phyloP scores from a whole-genome alignment of 345 rosid genomes.

The Leavenworthia alabamica region DNA sequence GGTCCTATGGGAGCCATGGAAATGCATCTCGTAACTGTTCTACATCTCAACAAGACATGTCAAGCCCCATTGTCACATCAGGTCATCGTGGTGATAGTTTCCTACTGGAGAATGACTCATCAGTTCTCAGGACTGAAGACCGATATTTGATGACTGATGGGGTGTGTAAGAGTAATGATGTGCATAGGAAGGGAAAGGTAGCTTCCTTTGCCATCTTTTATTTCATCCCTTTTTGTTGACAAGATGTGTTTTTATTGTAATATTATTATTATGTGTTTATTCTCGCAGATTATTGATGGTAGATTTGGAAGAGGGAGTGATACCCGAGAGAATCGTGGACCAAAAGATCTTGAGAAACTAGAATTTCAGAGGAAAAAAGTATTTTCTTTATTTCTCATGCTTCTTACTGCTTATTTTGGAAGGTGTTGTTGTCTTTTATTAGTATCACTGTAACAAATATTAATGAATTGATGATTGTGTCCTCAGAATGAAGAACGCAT shows the following conservation, averaged over 20 bases:
- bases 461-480: constrained; percentile 24
- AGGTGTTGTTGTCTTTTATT: neutral
- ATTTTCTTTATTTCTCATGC: neutral
- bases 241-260: constrained; percentile 1
- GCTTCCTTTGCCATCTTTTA: constrained; percentile 15
- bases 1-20: constrained; percentile 47
- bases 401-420: neutral
- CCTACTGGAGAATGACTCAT: constrained; percentile 42
- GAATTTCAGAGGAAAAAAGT: constrained; percentile 73
- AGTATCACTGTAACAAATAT: constrained; percentile 1
- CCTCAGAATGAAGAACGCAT: constrained; percentile 76
- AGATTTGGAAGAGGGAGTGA: constrained; percentile 66
- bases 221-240: constrained; percentile 5
- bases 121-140: constrained; percentile 37
- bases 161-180: constrained; percentile 26
- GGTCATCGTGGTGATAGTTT: constrained; percentile 49
- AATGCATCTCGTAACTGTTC: constrained; percentile 48
- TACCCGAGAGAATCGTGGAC: constrained; percentile 50
- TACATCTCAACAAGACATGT: constrained; percentile 56
- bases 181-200: constrained; percentile 34
- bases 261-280: constrained; percentile 18
- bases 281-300: constrained; percentile 60
- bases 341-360: constrained; percentile 74
- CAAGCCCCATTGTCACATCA: constrained; percentile 44
- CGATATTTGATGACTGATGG: constrained; percentile 29